A percentile compares a stretch with the other conserved stretches of the same genome.
phyloP scores from a whole-genome alignment of 2,329 filamentous ascomycete species.

The Ceratocystis huliohia region DNA sequence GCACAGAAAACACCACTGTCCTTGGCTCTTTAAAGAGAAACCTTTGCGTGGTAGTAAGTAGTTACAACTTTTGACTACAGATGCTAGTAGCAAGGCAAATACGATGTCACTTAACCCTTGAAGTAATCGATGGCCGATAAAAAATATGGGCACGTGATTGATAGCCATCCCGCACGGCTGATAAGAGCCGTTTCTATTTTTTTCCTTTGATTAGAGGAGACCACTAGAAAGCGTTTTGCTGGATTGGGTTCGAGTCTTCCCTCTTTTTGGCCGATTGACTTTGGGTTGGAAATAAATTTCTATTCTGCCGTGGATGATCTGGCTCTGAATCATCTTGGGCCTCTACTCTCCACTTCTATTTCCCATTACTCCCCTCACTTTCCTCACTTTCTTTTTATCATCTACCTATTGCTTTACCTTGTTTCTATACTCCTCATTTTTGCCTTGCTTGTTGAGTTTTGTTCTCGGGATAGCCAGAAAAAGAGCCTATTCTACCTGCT shows the following conservation, averaged over 20 bases:
- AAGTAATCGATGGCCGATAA: background rate
- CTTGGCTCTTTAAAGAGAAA: no score
- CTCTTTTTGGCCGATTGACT: background rate
- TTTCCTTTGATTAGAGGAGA: slow-evolving; percentile 1
- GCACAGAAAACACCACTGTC: no score
- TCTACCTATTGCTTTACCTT: background rate
- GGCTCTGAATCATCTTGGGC: slow-evolving; percentile 9
- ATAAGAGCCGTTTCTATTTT: slow-evolving; percentile 14
- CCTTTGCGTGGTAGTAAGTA: no score
- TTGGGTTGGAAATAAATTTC: background rate
- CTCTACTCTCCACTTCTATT: background rate
- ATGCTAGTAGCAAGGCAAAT: no score
- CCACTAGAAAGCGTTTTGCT: slow-evolving; percentile 1
- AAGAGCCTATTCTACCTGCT: slow-evolving; percentile 2
- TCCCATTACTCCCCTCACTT: no score
- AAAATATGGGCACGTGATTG: slow-evolving; percentile 18
- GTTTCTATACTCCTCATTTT: background rate
- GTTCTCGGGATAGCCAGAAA: background rate
- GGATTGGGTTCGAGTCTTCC: background rate
- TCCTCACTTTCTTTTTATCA: background rate
- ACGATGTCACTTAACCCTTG: no score
- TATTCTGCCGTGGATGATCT: slow-evolving; percentile 8
- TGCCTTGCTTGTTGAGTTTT: background rate
- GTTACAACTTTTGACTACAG: no score
- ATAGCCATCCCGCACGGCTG: slow-evolving; percentile 18